Evolutionary conservation across 192 early-diverging fungal species (phyloP), one percentile per base, ranked within the genome.

Genomic region (Coemansia sp.): DNA sequence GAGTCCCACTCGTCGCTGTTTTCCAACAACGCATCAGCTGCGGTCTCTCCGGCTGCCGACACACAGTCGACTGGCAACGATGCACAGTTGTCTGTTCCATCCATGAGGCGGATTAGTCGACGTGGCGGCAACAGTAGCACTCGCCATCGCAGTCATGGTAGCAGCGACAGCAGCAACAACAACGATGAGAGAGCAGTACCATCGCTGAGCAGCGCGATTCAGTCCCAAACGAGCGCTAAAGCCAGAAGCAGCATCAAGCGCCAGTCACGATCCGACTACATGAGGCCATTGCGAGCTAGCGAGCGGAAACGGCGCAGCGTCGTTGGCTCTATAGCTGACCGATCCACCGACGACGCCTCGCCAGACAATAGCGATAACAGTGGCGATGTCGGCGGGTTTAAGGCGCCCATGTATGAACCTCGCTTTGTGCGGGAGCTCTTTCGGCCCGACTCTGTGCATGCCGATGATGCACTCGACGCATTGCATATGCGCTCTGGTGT

Each of bases 381-480:
- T 34, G 53, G 53, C 53, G 33, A 56, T 8, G 53, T 6, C 56
- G 21, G 10, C 18, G 56, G 56, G 20, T 37, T 58, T 20, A 37
- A 39, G 7, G 21, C 72, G 8, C 69, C 66, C 0, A 47, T 21
- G 20, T 45, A 71, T 3, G 77, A 75, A 57, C 78, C 78, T 11
- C 57, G 72, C 45, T 81, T 81, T 70, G 78, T 81, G 16, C 78
- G 78, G 20, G 68, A 81, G 61, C 69, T 81, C 14, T 81, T 81
- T 35, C 69, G 55, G 18, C 25, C 57, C 18, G 66, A 64, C 4
- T 43, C 64, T 10, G 52, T 58, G 8, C 23, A 65, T n/a, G 3
- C 43, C 0, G 47, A 62, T 12, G 70, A 72, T 43, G 33, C n/a
- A 25, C 16, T 42, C 14, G 64, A 61, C 1, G 63, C 20, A 26